Conservation (phyloP, 352 stramenopile species). For the Globisporangium barbulae region DNA sequence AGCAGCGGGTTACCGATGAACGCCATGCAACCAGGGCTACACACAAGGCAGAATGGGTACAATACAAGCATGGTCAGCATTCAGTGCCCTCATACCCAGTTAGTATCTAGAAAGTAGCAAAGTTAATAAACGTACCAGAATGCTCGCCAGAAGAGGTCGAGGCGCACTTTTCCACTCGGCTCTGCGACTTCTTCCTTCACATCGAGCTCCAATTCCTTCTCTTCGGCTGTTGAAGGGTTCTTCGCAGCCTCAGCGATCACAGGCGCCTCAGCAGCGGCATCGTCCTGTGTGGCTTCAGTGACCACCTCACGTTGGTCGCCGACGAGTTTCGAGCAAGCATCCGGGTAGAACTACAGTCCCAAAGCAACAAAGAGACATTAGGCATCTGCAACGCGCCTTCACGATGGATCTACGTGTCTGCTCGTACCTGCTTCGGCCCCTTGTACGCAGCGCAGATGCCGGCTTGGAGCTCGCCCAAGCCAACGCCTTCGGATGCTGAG, state of each 20-base stretch:
- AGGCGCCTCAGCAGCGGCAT: conserved; percentile 14
- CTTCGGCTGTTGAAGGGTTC: conserved; percentile 8
- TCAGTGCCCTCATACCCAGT: not conserved
- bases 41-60: not conserved
- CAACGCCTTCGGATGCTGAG: conserved; percentile 51
- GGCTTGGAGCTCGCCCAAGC: conserved; percentile 50
- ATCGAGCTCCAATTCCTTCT: conserved; percentile 30
- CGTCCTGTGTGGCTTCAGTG: conserved; percentile 23
- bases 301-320: conserved; percentile 55
- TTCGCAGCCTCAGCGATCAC: conserved; percentile 11
- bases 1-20: conserved; percentile 67
- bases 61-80: conserved; percentile 4
- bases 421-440: conserved; percentile 36
- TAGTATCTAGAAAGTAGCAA: conserved; percentile 3
- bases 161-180: conserved; percentile 39
- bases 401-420: not conserved
- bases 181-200: conserved; percentile 32
- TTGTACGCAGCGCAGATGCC: conserved; percentile 68
- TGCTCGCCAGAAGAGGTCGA: conserved; percentile 80
- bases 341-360: conserved; percentile 39
- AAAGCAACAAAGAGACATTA: not conserved
- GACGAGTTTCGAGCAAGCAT: conserved; percentile 47
- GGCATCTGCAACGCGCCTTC: not conserved
- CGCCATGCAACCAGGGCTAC: conserved; percentile 64
- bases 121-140: conserved; percentile 54